phyloP scores from a whole-genome alignment of 2,329 filamentous ascomycete genomes.

The Xylariales sp. region DNA sequence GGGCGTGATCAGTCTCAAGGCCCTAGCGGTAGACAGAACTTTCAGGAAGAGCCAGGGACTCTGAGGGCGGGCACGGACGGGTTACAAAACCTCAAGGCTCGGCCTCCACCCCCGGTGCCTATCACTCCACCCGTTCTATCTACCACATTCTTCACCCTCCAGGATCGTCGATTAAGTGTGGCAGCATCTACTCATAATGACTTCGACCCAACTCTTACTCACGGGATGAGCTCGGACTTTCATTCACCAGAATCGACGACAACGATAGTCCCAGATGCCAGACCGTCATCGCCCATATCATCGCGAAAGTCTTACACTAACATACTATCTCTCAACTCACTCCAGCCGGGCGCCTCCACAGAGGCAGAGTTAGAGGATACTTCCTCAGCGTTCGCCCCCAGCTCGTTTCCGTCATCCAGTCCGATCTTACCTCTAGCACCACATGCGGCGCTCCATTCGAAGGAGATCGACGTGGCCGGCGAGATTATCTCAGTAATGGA shows the following conservation, averaged over 20 bases:
- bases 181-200: constrained; percentile 51
- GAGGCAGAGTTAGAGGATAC: constrained; percentile 39
- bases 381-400: constrained; percentile 56
- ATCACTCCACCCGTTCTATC: constrained; percentile 62
- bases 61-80: constrained; percentile 44
- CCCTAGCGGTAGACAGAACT: constrained; percentile 29
- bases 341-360: constrained; percentile 35
- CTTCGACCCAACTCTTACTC: constrained; percentile 57
- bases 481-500: constrained; percentile 64
- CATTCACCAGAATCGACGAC: constrained; percentile 47
- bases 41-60: constrained; percentile 32
- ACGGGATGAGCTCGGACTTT: constrained; percentile 64
- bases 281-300: constrained; percentile 51
- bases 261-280: constrained; percentile 38
- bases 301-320: constrained; percentile 58
- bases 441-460: constrained; percentile 49
- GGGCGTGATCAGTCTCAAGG: constrained; percentile 32
- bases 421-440: constrained; percentile 62
- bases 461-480: constrained; percentile 59
- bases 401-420: constrained; percentile 62
- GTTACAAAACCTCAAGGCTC: constrained; percentile 51
- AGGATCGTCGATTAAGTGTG: constrained; percentile 53
- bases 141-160: constrained; percentile 56
- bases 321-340: constrained; percentile 51
- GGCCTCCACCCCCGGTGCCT: constrained; percentile 60